A percentile compares a stretch with the other conserved stretches of the same genome.
Evolutionary conservation across 2,329 filamentous ascomycete species (phyloP).

Genomic region (Neofusicoccum ribis): DNA sequence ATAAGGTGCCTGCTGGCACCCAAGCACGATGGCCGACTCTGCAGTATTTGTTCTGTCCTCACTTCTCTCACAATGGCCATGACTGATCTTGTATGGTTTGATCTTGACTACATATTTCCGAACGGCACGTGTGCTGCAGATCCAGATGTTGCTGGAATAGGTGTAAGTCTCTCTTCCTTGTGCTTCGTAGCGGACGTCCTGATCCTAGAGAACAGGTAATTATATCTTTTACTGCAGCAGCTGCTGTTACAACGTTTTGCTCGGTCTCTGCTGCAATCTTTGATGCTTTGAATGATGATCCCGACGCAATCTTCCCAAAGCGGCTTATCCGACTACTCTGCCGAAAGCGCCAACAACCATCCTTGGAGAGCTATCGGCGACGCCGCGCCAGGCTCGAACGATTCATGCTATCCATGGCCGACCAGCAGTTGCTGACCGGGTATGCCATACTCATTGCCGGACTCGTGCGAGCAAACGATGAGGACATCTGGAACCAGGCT

Average conservation of each 20-base stretch:
- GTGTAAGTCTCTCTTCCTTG: constrained; percentile 22
- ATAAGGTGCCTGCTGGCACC: background rate
- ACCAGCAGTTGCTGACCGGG: constrained; percentile 35
- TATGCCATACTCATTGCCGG: constrained; percentile 32
- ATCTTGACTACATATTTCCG: background rate
- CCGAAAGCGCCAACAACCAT: constrained; percentile 23
- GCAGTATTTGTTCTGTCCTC: background rate
- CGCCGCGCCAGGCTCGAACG: constrained; percentile 34
- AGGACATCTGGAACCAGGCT: background rate
- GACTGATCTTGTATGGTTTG: background rate
- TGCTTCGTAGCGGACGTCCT: no score
- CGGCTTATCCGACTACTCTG: background rate
- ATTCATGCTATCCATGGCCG: constrained; percentile 32
- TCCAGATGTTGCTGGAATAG: constrained; percentile 33
- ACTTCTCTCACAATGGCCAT: background rate
- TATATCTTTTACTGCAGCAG: constrained; percentile 32
- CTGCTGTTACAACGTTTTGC: constrained; percentile 30
- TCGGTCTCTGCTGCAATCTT: constrained; percentile 34
- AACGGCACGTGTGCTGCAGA: constrained; percentile 29
- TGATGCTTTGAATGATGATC: constrained; percentile 30
- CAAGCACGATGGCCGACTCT: background rate
- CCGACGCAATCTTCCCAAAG: background rate
- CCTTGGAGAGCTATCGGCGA: constrained; percentile 32
- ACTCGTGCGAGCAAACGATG: constrained; percentile 25
- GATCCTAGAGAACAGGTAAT: constrained; percentile 26